Base-by-base conservation (phyloP, 2,329 filamentous ascomycete species). In the Beauveria sp. region DNA sequence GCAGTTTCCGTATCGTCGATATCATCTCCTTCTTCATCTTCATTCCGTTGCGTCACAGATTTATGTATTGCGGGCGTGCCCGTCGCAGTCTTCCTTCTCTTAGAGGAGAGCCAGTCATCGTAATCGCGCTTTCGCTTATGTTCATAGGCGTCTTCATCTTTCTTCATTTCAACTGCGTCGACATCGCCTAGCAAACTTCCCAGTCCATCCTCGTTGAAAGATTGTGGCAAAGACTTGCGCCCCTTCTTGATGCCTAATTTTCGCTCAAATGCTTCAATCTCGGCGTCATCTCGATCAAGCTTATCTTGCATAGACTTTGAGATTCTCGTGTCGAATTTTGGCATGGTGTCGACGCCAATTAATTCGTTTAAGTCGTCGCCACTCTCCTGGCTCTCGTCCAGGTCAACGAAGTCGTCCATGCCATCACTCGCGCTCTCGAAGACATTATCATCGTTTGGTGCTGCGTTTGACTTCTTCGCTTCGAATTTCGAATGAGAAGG, bases 201-300 rank as follows among this genome's bases (percentile, higher is more conserved):
- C 2, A 97, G 76, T 0, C 92, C 93, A 69, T 97, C 92, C 7
- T 96, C 90, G 22, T 85, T 82, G 67, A 92, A 91, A 0, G 85
- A 80, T 65, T 89, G 88, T 0, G 87, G 86, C 5, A 91, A 73
- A 37, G 84, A 87, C 69, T 91, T 96, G 63, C 88, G 88, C 26
- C 85, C 84, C 70, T 87, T 90, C 65, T 82, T 86, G 40, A 97
- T 81, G 0, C 94, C 93, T 3, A 99, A 77, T 69, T 90, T 96
- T 72, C 88, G 92, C 76, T 99, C 94, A 37, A 97, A 77, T 3
- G 86, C 86, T 22, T 88, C 87, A 66, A 99, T 97, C 67, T 96
- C 91, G 2, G 86, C 90, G 69, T 97, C 92, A 62, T 99, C 93
- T 63, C 90, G 80, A 0, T 84, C 86, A 5, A 97, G 77, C 66